phyloP scores from a whole-genome alignment of 768 basidiomycete genomes.

The Pleurotus cornucopiae region DNA sequence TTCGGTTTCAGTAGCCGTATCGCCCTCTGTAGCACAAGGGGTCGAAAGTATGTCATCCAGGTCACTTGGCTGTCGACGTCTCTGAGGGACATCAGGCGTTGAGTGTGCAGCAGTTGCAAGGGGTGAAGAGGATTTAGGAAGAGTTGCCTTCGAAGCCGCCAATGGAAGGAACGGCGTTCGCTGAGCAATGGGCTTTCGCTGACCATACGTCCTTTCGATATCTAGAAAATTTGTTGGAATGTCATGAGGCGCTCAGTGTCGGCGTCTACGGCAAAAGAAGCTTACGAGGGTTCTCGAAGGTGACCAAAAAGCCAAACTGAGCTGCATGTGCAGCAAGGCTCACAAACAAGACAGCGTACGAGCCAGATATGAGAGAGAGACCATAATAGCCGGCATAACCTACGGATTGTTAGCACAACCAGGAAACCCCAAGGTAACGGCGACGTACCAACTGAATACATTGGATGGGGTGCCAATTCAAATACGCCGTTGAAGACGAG shows the following conservation, averaged over 20 bases:
- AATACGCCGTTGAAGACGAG: conserved; percentile 98
- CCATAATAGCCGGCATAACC: conserved; percentile 99
- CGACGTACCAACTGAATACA: conserved; percentile 80
- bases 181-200: conserved; percentile 84
- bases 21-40: conserved; percentile 66
- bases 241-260: neutral
- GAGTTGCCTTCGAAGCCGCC: neutral
- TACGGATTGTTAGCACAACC: conserved; percentile 19
- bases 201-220: conserved; percentile 91
- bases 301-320: conserved; percentile 93
- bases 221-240: conserved; percentile 38
- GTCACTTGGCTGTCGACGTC: conserved; percentile 15
- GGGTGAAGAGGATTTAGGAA: conserved; percentile 10
- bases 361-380: conserved; percentile 84
- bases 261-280: conserved; percentile 10
- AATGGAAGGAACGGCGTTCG: conserved; percentile 56
- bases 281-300: conserved; percentile 97
- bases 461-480: conserved; percentile 88
- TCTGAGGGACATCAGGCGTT: conserved; percentile 14
- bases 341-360: conserved; percentile 87
- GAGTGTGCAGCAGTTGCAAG: conserved; percentile 13
- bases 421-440: conserved; percentile 8
- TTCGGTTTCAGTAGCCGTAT: conserved; percentile 70
- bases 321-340: conserved; percentile 93
- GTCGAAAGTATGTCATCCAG: conserved; percentile 38